These are phyloP conservation scores for Alternaria triticina DNA, from an alignment of 2,329 filamentous ascomycete species.

Conservation along the genomic window DNA sequence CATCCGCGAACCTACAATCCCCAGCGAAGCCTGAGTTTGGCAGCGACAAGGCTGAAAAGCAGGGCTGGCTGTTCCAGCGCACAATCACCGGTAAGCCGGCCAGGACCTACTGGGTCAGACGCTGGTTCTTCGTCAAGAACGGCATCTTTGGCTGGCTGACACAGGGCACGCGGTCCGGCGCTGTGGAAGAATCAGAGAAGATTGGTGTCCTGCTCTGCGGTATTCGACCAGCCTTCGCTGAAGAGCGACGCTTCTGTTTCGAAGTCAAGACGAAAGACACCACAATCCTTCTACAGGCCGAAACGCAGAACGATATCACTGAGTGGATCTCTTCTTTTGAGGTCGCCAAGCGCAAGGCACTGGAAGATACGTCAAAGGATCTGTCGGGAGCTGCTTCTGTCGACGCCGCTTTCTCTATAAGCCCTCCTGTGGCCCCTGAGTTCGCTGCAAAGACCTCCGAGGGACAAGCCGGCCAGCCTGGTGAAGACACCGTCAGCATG, in stretches of 20 bases:
- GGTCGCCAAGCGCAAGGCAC: conserved; percentile 87
- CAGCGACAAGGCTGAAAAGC: conserved; percentile 72
- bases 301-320: conserved; percentile 89
- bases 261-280: conserved; percentile 98
- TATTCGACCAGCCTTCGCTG: conserved; percentile 85
- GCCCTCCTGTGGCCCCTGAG: conserved; percentile 83
- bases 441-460: conserved; percentile 84
- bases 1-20: conserved; percentile 56
- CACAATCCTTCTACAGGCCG: conserved; percentile 86
- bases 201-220: conserved; percentile 95
- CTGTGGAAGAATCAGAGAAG: conserved; percentile 94
- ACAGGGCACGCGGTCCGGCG: conserved; percentile 77
- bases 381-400: conserved; percentile 55
- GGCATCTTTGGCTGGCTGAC: conserved; percentile 96
- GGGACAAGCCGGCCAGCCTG: conserved; percentile 62
- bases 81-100: conserved; percentile 86
- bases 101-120: conserved; percentile 83
- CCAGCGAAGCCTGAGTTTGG: conserved; percentile 60
- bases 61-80: conserved; percentile 90
- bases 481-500: conserved; percentile 59
- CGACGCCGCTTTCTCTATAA: conserved; percentile 88
- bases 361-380: conserved; percentile 72
- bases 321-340: conserved; percentile 96
- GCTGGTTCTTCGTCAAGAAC: conserved; percentile 96
- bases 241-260: conserved; percentile 95